These are phyloP conservation scores for Fusarium protoensiforme DNA, from an alignment of 2,329 filamentous ascomycete species.

Conservation along the genomic window DNA sequence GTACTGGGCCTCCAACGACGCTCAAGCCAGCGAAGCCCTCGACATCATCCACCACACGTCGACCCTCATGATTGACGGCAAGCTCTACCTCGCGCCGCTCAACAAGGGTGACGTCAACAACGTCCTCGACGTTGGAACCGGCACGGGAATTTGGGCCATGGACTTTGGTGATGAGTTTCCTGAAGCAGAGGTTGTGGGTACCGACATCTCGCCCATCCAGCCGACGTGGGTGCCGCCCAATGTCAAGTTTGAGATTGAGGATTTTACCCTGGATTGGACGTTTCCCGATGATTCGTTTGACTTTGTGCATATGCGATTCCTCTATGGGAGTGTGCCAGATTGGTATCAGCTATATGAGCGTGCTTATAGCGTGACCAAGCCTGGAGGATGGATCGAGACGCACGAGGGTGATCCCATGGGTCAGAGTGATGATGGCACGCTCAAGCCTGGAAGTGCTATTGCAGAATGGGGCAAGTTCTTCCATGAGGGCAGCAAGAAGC, in stretches of 20 bases:
- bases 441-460: slow-evolving; percentile 42
- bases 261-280: slow-evolving; percentile 46
- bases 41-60: slow-evolving; percentile 34
- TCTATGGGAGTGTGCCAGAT: slow-evolving; percentile 67
- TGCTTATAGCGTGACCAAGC: slow-evolving; percentile 62
- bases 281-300: slow-evolving; percentile 57
- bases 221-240: slow-evolving; percentile 59
- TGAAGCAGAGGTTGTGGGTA: slow-evolving; percentile 58
- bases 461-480: slow-evolving; percentile 44
- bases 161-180: slow-evolving; percentile 61
- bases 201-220: slow-evolving; percentile 68
- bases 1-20: slow-evolving; percentile 35
- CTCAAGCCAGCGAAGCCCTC: slow-evolving; percentile 28
- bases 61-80: slow-evolving; percentile 19
- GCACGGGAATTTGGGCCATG: slow-evolving; percentile 56
- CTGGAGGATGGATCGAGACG: slow-evolving; percentile 61
- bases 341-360: slow-evolving; percentile 65
- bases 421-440: slow-evolving; percentile 45
- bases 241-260: slow-evolving; percentile 56
- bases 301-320: slow-evolving; percentile 68
- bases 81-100: slow-evolving; percentile 22
- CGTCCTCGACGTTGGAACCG: slow-evolving; percentile 29
- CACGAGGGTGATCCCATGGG: slow-evolving; percentile 43
- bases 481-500: slow-evolving; percentile 41
- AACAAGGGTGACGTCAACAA: slow-evolving; percentile 3